Evolutionary conservation across 2,329 filamentous ascomycete genomes (phyloP), one percentile per base, ranked within the genome.

Genomic region (Fusarium bulbicola): DNA sequence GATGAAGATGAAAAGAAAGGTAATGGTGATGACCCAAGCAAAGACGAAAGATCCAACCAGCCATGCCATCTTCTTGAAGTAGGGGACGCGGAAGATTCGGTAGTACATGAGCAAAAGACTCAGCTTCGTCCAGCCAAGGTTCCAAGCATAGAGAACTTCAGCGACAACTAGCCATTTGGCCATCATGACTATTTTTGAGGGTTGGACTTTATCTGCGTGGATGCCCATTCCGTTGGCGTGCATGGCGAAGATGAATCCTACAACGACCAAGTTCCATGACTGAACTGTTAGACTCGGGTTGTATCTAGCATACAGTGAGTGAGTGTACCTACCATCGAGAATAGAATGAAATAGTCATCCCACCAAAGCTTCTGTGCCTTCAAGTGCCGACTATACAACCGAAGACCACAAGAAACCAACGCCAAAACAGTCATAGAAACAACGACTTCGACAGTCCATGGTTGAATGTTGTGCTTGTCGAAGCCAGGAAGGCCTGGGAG

Each of bases 21-120:
- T 85, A 68, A 86, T 84, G 63, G 80, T 81, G 37, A 88, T 78
- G 36, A 83, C 82, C 86, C 87, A 88, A 28, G 78, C 77, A 63
- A 87, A 80, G 42, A 85, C 81, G 12, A 88, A 83, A 21, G 72
- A 66, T 14, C 82, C 84, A 10, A 87, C 80, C 6, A 78, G 74
- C 73, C 81, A 83, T 3, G 82, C 81, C 74, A 82, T 82, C 65
- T 79, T 82, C 72, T 83, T 83, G 67, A 87, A 85, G 64, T 81
- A 81, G 1, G 79, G 79, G 9, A 84, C 79, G 26, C 80, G 84
- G 76, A 88, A 88, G 70, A 88, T 86, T 74, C 86, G 85, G 73
- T 82, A 83, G 79, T 88, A 88, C 85, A 88, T 86, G 46, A 87
- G 77, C 49, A 89, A 74, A 28, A 88, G 79, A 57, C 83, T 84